Percentiles rank a stretch among this genome's conserved stretches.
phyloP scores from a whole-genome alignment of 108 stramenopile species.

The Nannochloropsis salina region DNA sequence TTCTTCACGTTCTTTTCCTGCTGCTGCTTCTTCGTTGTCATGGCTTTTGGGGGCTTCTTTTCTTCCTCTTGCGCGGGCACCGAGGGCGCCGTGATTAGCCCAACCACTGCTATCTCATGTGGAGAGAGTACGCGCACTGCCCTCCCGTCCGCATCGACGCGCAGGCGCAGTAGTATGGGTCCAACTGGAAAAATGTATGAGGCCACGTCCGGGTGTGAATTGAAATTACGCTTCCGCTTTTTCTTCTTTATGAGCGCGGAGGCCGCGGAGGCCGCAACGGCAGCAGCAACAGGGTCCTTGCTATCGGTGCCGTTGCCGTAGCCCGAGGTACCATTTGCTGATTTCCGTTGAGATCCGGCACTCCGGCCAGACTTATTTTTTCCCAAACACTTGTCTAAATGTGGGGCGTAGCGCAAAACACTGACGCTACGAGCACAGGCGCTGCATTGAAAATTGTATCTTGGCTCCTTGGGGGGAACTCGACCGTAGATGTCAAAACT shows the following conservation, averaged over 20 bases:
- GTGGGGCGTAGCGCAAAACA: conserved; percentile 19
- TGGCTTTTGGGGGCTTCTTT: too few species aligned
- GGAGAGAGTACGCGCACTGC: background rate
- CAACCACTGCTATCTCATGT: background rate
- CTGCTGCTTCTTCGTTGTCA: too few species aligned
- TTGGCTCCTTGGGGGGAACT: background rate
- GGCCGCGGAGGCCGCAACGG: background rate
- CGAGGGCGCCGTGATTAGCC: too few species aligned
- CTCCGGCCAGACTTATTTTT: background rate
- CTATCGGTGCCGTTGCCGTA: background rate
- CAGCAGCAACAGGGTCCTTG: background rate
- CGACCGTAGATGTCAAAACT: background rate
- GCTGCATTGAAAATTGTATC: background rate
- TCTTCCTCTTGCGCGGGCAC: too few species aligned
- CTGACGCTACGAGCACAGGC: background rate
- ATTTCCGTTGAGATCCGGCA: background rate
- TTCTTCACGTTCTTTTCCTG: too few species aligned
- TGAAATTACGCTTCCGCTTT: background rate
- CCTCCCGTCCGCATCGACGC: conserved; percentile 15
- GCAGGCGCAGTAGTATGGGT: background rate
- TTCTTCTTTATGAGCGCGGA: background rate
- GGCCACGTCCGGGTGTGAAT: background rate
- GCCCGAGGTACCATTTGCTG: background rate
- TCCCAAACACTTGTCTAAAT: background rate
- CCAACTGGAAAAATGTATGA: background rate